Base-by-base conservation (phyloP, 192 early-diverging fungal genomes). In the Linnemannia schmuckeri region DNA sequence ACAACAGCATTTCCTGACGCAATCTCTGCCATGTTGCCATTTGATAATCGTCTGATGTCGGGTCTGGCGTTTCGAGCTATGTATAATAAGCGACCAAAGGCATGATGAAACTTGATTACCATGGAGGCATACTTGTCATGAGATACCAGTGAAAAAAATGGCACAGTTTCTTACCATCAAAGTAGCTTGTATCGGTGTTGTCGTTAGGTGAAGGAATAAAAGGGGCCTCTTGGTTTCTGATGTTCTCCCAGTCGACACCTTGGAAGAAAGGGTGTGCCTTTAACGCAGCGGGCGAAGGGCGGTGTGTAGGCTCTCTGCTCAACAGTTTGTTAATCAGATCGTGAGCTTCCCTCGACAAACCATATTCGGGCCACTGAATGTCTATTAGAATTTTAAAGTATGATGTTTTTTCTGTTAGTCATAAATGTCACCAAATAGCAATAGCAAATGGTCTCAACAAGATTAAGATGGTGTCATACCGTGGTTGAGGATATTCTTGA, bases 141-240 rank as follows among this genome's bases (percentile, higher is more conserved):
- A n/a, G 12, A 20, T 7, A 78, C 30, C 33, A 72, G 22, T 27
- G 72, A 81, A 18, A 70, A 54, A 13, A 70, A 30, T 54, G 6
- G 17, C 6, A 2, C 1, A 1, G 15, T 22, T 44, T 24, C 52
- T 22, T 89, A 94, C 94, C 92, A 77, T 97, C 96, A 91, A 98
- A 98, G 87, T 98, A 98, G 80, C 96, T 97, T 38, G 97, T 98
- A 80, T 98, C 97, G 3, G 92, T 91, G n/a, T 93, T 91, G 66
- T 96, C 96, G 35, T 92, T 93, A 18, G 96, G 95, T 38, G 90
- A 90, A 24, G 97, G 97, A 12, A 98, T 92, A 88, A 98, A 97
- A 4, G 96, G 96, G 2, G 97, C 95, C 44, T 93, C 91, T 82
- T 94, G 94, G 78, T 95, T 93, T 6, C 95, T 90, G 38, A 97